Percentiles rank a stretch among this genome's conserved stretches.
phyloP scores from a whole-genome alignment of 2,329 filamentous ascomycete genomes.

The Hymenoscyphus scutula region DNA sequence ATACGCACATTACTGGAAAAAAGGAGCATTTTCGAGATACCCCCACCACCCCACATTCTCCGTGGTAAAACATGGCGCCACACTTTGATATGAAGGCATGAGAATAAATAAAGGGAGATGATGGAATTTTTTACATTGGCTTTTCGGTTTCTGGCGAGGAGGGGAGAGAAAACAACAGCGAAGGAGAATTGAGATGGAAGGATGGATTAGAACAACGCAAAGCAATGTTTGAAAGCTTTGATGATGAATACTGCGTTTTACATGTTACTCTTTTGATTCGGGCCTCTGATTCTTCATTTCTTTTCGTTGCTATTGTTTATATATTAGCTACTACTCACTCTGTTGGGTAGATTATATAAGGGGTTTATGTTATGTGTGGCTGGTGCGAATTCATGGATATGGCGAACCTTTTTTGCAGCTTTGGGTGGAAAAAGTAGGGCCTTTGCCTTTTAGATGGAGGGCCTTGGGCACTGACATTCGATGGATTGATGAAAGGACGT shows the following conservation, averaged over 20 bases:
- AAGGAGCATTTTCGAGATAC: conserved; percentile 26
- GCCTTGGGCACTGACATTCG: no score
- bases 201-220: background rate
- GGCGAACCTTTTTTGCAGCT: no score
- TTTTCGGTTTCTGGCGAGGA: background rate
- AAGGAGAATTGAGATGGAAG: background rate
- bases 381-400: no score
- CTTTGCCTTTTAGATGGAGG: no score
- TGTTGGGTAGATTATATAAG: no score
- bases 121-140: background rate
- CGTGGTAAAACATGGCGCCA: conserved; percentile 16
- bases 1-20: conserved; percentile 7
- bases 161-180: background rate
- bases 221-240: background rate
- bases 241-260: background rate
- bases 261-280: background rate
- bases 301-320: background rate
- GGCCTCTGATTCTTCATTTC: background rate
- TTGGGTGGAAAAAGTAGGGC: no score
- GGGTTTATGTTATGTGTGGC: no score
- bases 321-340: no score
- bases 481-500: no score
- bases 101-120: conserved; percentile 7
- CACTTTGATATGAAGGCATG: conserved; percentile 20
- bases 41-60: conserved; percentile 22